Base-by-base conservation (phyloP, 2,329 filamentous ascomycete species). In the Fusarium clavum region DNA sequence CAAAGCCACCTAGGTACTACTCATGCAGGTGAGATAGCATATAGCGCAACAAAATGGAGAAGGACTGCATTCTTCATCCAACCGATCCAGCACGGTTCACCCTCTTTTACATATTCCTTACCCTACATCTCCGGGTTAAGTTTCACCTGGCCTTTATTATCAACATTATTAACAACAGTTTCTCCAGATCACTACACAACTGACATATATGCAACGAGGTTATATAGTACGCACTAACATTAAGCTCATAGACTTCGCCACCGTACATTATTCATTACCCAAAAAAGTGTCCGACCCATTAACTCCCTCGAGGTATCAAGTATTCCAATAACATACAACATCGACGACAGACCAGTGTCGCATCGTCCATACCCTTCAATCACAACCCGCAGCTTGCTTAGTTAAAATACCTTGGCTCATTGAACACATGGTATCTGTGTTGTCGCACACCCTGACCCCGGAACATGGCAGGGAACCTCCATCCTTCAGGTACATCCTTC, bases 391-490 rank as follows among this genome's bases (percentile, higher is more conserved):
- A 55, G 12, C 25, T 18, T 27, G n/a, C n/a, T 46, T 71, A 71
- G 51, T 71, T 71, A 70, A 81, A 91, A 78, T 96, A 97, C 78
- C 92, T 87, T 52, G 94, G 94, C 82, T 97, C 93, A 73, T 97
- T 87, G 81, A 99, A 98, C 30, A 98, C 96, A 80, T 99, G 96
- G 81, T 98, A 99, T 65, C 86, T 83, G 81, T 99, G 96, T 7
- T 93, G 96, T 64, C 96, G 86, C 8, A 97, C 93, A 48, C 96
- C 96, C 70, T 94, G 81, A 0, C 94, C 95, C 71, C 88, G 89
- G 83, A 99, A 98, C 79, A 96, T 78, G 16, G 86, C 86, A 2
- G 96, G 96, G 85, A 98, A 99, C 64, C 92, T 87, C 83, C 90
- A 89, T 16, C 93, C 94, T 66, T 88, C 85, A 0, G 93, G 90